Percentiles rank a stretch among this genome's conserved stretches.
These are phyloP conservation scores for Ophiostoma ulmi DNA, from an alignment of 2,329 filamentous ascomycete genomes.

Conservation along the genomic window DNA sequence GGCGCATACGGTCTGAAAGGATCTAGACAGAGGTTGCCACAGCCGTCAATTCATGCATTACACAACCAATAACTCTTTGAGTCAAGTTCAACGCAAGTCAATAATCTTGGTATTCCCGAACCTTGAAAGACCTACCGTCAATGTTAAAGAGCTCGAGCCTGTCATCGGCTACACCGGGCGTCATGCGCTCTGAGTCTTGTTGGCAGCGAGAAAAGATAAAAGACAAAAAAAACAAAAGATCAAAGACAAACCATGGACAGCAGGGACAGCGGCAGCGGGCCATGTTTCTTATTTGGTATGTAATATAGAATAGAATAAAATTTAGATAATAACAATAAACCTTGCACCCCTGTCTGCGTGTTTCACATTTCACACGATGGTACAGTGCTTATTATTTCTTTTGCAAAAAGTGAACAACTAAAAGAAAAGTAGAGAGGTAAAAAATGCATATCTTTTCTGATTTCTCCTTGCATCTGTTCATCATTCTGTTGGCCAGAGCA, in stretches of 20 bases:
- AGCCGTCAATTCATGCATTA: too few species aligned
- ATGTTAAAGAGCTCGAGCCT: background rate
- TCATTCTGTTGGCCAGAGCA: too few species aligned
- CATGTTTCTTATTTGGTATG: background rate
- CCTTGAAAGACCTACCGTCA: background rate
- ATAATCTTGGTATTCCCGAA: background rate
- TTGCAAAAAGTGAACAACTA: background rate
- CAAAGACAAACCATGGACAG: too few species aligned
- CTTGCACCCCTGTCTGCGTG: background rate
- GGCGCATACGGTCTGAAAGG: too few species aligned
- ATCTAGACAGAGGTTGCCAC: too few species aligned
- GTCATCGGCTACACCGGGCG: slow-evolving; percentile 1
- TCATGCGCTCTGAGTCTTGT: background rate
- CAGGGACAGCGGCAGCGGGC: background rate
- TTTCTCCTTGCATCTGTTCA: too few species aligned
- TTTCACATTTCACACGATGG: slow-evolving; percentile 9
- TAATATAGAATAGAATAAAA: background rate
- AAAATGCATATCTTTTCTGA: too few species aligned
- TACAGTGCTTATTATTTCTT: background rate
- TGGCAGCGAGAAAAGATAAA: background rate
- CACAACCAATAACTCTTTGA: background rate
- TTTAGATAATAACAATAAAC: background rate
- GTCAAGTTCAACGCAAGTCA: too few species aligned
- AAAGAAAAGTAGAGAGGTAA: too few species aligned
- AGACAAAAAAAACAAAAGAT: background rate